Evolutionary conservation across 2,329 filamentous ascomycete species (phyloP), one percentile per base, ranked within the genome.

Genomic region (Rugonectria rugulosa): DNA sequence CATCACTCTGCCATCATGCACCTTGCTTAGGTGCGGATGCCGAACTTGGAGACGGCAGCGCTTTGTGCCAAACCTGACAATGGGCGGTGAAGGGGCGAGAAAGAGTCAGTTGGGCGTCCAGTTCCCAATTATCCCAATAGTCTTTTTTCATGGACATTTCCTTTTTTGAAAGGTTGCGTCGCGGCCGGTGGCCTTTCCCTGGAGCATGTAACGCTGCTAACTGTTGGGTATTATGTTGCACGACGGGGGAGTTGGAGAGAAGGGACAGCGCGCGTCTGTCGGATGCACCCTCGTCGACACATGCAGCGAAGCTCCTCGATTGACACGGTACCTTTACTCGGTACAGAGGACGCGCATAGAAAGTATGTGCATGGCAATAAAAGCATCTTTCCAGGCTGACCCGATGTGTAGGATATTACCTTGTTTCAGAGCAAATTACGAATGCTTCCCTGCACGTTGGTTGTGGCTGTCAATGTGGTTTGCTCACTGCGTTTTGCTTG

Each of bases 21-120:
- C 40, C 48, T 49, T 52, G 51, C 20, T 20, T 44, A 48, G 36
- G 36, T 50, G 49, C 37, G 42, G 49, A 60, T 48, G 31, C n/a
- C 56, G 49, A 43, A 26, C 42, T 31, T 56, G 34, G 51, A 41
- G 40, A 48, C 41, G 48, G 47, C 46, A 41, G 36, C 29, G 38
- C 24, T 34, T 43, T 42, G 40, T 29, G 36, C 31, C 44, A 24
- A 36, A 43, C 57, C 42, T 44, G 48, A 43, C 58, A 56, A 61
- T 54, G 53, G 40, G 59, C 59, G 59, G 59, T 62, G 59, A 60
- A 53, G 42, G 45, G 53, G 51, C 45, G 53, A 47, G 40, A 10
- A 40, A 37, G 38, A 43, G 34, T 45, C 54, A 36, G 42, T 36
- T 24, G n/a, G n/a, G n/a, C n/a, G n/a, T n/a, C n/a, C n/a, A n/a